Evolutionary conservation across 2,329 filamentous ascomycete species (phyloP).

Genomic region (Phaeoacremonium minimum): DNA sequence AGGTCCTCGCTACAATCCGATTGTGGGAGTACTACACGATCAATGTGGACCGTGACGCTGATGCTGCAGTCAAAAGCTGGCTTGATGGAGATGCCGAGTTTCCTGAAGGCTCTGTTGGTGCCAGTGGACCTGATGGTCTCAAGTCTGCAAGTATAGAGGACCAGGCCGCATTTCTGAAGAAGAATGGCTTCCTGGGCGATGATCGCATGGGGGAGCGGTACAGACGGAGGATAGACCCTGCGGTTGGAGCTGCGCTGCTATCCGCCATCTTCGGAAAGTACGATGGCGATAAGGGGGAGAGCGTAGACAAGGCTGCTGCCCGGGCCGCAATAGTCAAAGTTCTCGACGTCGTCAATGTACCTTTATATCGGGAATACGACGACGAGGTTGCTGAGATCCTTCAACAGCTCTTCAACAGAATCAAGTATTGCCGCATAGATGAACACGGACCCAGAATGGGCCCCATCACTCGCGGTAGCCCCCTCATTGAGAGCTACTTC

Average conservation of each 20-base stretch:
- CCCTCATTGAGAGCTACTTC: slow-evolving; percentile 92
- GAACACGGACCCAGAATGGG: slow-evolving; percentile 85
- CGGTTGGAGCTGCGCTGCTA: slow-evolving; percentile 64
- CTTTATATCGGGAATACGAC: slow-evolving; percentile 91
- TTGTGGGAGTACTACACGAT: slow-evolving; percentile 94
- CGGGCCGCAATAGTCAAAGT: slow-evolving; percentile 56
- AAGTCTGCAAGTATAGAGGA: slow-evolving; percentile 39
- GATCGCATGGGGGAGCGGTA: slow-evolving; percentile 79
- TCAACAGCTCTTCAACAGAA: slow-evolving; percentile 87
- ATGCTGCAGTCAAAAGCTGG: slow-evolving; percentile 71
- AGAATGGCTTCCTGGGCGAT: slow-evolving; percentile 65
- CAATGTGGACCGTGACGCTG: slow-evolving; percentile 69
- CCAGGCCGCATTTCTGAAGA: slow-evolving; percentile 58
- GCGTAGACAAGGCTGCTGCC: slow-evolving; percentile 45
- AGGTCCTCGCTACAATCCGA: slow-evolving; percentile 71
- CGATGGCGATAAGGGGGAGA: slow-evolving; percentile 41
- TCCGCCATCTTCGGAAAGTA: slow-evolving; percentile 66
- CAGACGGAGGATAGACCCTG: slow-evolving; percentile 65
- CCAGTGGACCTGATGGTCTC: slow-evolving; percentile 40
- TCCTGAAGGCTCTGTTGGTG: slow-evolving; percentile 36
- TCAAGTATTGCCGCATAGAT: slow-evolving; percentile 93
- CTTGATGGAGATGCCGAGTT: slow-evolving; percentile 51
- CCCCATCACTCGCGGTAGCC: slow-evolving; percentile 69
- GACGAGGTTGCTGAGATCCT: slow-evolving; percentile 76
- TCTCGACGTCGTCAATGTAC: slow-evolving; percentile 79